phyloP scores from a whole-genome alignment of 1,284 basidiomycete genomes.

The Filobasidium uniguttulatum region DNA sequence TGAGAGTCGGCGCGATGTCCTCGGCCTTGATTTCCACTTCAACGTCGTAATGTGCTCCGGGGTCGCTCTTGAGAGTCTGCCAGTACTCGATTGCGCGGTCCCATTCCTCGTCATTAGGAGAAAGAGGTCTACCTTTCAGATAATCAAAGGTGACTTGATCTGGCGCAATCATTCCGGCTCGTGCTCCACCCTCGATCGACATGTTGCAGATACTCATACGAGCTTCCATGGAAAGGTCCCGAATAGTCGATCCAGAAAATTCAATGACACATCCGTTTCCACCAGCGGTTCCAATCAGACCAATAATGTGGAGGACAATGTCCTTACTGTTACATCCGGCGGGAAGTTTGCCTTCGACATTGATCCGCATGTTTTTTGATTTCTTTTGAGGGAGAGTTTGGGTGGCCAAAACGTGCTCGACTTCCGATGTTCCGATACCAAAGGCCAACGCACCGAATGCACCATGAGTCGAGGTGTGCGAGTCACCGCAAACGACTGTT shows the following conservation, averaged over 20 bases:
- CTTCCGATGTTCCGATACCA: conserved; percentile 91
- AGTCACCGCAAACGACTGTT: conserved; percentile 91
- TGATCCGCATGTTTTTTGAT: conserved; percentile 90
- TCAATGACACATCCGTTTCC: conserved; percentile 89
- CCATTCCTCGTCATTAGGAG: conserved; percentile 67
- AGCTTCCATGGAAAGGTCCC: conserved; percentile 84
- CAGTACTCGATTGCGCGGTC: conserved; percentile 78
- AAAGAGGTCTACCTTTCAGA: conserved; percentile 69
- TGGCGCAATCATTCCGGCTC: conserved; percentile 89
- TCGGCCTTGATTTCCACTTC: conserved; percentile 72
- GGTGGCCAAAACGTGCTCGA: conserved; percentile 92
- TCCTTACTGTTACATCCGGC: conserved; percentile 91
- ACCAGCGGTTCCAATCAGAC: conserved; percentile 83
- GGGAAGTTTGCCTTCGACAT: conserved; percentile 68
- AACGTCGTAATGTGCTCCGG: conserved; percentile 77
- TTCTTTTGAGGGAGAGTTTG: conserved; percentile 86
- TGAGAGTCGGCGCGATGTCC: conserved; percentile 86
- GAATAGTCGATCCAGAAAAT: conserved; percentile 82
- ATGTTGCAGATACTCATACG: conserved; percentile 97
- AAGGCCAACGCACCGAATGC: conserved; percentile 93
- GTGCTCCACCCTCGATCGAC: conserved; percentile 91
- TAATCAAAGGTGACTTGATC: conserved; percentile 84
- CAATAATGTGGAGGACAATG: conserved; percentile 88
- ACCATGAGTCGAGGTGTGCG: conserved; percentile 77
- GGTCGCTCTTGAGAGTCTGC: conserved; percentile 70